Percentiles rank a stretch among this genome's conserved stretches.
Evolutionary conservation across 1,284 basidiomycete genomes (phyloP).

Genomic region (Veloboletus limbatus): DNA sequence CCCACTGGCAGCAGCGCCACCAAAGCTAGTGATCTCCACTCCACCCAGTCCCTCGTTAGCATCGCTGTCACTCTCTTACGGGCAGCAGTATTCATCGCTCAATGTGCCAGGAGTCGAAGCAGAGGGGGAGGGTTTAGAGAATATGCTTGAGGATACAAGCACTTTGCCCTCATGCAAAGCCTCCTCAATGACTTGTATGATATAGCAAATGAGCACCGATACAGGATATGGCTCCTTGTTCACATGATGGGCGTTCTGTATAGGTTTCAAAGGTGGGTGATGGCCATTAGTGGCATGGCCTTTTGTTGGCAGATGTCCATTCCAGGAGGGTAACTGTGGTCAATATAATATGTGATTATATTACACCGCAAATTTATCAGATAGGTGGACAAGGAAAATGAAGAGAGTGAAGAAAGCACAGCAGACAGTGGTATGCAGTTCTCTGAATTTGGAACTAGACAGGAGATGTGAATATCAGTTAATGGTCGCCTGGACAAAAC

Average conservation of each 20-base stretch:
- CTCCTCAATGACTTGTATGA: slow-evolving; percentile 60
- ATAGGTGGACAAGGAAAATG: slow-evolving; percentile 50
- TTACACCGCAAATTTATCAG: slow-evolving; percentile 64
- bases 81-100: too few relatives aligned
- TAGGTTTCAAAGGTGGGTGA: slow-evolving; percentile 14
- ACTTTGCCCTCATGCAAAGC: slow-evolving; percentile 58
- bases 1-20: too few relatives aligned
- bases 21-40: too few relatives aligned
- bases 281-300: slow-evolving; percentile 26
- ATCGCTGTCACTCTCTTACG: too few relatives aligned
- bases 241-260: slow-evolving; percentile 12
- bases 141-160: slow-evolving; percentile 53
- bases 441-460: slow-evolving; percentile 55
- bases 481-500: background rate
- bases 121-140: slow-evolving; percentile 34
- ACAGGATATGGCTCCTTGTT: slow-evolving; percentile 59
- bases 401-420: slow-evolving; percentile 59
- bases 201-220: slow-evolving; percentile 51
- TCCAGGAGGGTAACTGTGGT: too few relatives aligned
- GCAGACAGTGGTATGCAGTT: slow-evolving; percentile 50
- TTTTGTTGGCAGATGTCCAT: slow-evolving; percentile 25
- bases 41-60: too few relatives aligned
- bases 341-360: slow-evolving; percentile 56
- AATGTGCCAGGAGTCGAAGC: slow-evolving; percentile 45
- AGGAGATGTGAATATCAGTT: slow-evolving; percentile 1